These are phyloP conservation scores for Dioscorea zingiberensis DNA, from an alignment of 106 monocot genomes.

Conservation along the genomic window DNA sequence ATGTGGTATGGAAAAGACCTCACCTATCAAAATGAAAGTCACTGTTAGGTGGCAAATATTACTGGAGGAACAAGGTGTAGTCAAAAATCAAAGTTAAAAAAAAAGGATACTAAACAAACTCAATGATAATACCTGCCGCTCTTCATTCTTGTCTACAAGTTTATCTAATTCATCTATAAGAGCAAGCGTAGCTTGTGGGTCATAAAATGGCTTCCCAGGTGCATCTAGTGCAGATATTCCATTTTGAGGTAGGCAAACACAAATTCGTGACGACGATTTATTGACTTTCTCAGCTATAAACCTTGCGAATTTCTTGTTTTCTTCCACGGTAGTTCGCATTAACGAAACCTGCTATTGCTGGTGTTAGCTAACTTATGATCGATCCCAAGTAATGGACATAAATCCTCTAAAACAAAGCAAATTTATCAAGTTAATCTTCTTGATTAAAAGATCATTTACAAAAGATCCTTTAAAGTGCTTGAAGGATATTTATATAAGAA, in stretches of 20 bases:
- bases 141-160: constrained; percentile 54
- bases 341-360: constrained; percentile 59
- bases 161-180: constrained; percentile 64
- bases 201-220: constrained; percentile 79
- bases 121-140: constrained; percentile 39
- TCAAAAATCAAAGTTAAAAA: too few species aligned
- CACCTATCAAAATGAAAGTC: constrained; percentile 41
- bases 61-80: background rate
- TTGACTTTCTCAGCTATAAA: constrained; percentile 91
- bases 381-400: too few species aligned
- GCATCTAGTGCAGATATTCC: constrained; percentile 92
- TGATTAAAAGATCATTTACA: too few species aligned
- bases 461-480: too few species aligned
- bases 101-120: background rate
- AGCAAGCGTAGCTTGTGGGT: constrained; percentile 55
- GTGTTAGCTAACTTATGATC: too few species aligned
- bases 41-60: background rate
- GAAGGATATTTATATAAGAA: too few species aligned
- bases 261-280: constrained; percentile 52
- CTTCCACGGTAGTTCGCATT: constrained; percentile 72
- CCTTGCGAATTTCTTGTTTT: constrained; percentile 82
- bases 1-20: constrained; percentile 72
- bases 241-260: constrained; percentile 66
- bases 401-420: too few species aligned
- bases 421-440: too few species aligned